phyloP scores from a whole-genome alignment of 2,329 filamentous ascomycete genomes.

The Fusarium robinianum region DNA sequence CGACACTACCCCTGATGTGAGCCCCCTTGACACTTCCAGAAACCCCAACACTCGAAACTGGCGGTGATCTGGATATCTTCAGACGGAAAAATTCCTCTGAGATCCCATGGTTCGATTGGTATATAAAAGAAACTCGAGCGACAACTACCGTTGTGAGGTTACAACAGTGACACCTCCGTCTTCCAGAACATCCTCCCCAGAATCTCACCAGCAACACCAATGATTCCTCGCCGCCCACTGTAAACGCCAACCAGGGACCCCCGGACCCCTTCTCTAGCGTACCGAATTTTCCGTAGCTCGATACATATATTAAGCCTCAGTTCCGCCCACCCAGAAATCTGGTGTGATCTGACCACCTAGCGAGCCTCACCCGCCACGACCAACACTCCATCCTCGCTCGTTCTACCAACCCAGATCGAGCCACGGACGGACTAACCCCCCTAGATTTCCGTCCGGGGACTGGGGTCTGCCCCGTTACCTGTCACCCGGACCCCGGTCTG shows the following conservation, averaged over 20 bases:
- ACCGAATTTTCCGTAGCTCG: conserved; percentile 2
- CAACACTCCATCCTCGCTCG: conserved; percentile 14
- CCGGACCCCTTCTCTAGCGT: not conserved
- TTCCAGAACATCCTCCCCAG: not conserved
- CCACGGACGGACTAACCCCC: conserved; percentile 20
- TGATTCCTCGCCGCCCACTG: too few species aligned
- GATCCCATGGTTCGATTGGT: not conserved
- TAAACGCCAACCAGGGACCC: not conserved
- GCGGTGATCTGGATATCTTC: too few species aligned
- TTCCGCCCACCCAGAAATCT: conserved; percentile 1
- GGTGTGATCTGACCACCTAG: not conserved
- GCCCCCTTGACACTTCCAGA: too few species aligned
- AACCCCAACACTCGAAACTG: too few species aligned
- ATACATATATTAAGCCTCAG: not conserved
- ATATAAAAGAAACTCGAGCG: conserved; percentile 3
- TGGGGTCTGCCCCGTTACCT: conserved; percentile 21
- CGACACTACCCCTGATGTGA: too few species aligned
- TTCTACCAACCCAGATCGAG: conserved; percentile 20
- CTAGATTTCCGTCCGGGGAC: conserved; percentile 12
- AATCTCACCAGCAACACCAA: too few species aligned
- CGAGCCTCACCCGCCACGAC: not conserved
- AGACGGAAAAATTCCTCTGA: not conserved
- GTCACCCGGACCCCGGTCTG: conserved; percentile 12
- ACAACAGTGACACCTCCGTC: too few species aligned
- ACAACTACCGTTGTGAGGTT: conserved; percentile 6